Evolutionary conservation across 306 rosid genomes (phyloP).

Genomic region (Corylus americana): DNA sequence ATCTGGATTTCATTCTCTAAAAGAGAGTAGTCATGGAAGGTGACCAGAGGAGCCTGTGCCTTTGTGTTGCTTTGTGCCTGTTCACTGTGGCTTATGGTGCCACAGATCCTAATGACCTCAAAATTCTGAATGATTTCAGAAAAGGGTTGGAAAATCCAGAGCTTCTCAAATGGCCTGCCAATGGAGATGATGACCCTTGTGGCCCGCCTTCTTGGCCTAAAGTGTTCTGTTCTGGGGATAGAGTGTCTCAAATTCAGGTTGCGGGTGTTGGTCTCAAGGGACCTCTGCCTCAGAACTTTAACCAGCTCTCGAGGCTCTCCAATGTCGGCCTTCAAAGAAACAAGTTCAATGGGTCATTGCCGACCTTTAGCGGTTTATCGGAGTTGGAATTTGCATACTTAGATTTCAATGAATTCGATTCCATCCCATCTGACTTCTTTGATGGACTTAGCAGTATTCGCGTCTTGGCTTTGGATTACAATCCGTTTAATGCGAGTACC

Average conservation of each 20-base stretch:
- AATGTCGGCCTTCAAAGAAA: slow-evolving; percentile 82
- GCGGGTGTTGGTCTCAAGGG: slow-evolving; percentile 68
- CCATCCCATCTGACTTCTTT: slow-evolving; percentile 74
- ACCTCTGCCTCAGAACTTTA: slow-evolving; percentile 61
- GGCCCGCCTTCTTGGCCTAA: slow-evolving; percentile 76
- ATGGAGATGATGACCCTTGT: slow-evolving; percentile 68
- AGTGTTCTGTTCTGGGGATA: slow-evolving; percentile 59
- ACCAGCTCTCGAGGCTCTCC: slow-evolving; percentile 66
- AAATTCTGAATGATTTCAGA: slow-evolving; percentile 67
- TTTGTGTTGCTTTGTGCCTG: slow-evolving; percentile 34
- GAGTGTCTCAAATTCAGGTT: slow-evolving; percentile 79
- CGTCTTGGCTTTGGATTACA: slow-evolving; percentile 68
- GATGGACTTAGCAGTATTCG: slow-evolving; percentile 51
- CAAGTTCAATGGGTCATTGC: slow-evolving; percentile 61
- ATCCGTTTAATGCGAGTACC: slow-evolving; percentile 50
- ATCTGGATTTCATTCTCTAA: slow-evolving; percentile 8
- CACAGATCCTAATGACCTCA: slow-evolving; percentile 65
- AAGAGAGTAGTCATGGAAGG: slow-evolving; percentile 38
- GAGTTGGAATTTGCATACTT: slow-evolving; percentile 75
- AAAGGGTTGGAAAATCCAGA: slow-evolving; percentile 70
- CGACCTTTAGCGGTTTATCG: slow-evolving; percentile 66
- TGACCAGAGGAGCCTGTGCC: slow-evolving; percentile 21
- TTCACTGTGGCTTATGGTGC: slow-evolving; percentile 36
- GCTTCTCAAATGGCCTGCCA: slow-evolving; percentile 66
- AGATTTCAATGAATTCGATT: slow-evolving; percentile 65